These are phyloP conservation scores for Saprolegnia diclina DNA, from an alignment of 352 stramenopile genomes.

Conservation along the genomic window DNA sequence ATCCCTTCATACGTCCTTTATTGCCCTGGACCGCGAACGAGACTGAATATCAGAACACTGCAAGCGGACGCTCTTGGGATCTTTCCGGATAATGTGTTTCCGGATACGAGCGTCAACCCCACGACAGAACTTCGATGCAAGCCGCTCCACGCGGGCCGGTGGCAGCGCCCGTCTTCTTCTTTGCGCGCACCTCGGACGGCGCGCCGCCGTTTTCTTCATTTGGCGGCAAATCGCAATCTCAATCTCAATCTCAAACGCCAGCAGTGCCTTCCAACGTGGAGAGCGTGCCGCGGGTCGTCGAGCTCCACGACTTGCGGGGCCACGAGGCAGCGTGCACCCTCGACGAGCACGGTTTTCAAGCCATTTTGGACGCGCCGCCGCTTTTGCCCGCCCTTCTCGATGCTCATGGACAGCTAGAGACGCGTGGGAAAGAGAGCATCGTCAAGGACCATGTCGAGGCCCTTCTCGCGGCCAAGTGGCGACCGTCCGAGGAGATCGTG, in stretches of 20 bases:
- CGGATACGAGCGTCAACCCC: neutral
- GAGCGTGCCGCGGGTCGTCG: neutral
- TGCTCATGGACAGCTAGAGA: neutral
- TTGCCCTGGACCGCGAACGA: too few species aligned
- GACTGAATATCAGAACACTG: neutral
- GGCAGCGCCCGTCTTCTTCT: neutral
- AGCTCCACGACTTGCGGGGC: slow-evolving; percentile 15
- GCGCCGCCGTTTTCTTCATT: neutral
- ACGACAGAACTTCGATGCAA: neutral
- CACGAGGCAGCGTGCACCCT: slow-evolving; percentile 4
- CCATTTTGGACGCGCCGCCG: neutral
- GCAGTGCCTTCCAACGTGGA: slow-evolving; percentile 7
- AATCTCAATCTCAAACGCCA: neutral
- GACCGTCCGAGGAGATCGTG: neutral
- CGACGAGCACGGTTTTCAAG: slow-evolving; percentile 16
- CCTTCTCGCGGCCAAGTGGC: neutral
- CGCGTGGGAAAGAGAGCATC: neutral
- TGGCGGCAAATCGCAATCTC: neutral
- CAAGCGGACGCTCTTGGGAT: neutral
- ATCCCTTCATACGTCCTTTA: too few species aligned
- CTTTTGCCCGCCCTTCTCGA: neutral
- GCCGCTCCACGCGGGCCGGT: neutral
- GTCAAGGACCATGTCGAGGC: slow-evolving; percentile 6
- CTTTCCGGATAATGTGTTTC: neutral
- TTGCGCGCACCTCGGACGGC: neutral